phyloP scores from a whole-genome alignment of 345 rosid genomes.

The Boechera divaricarpa region DNA sequence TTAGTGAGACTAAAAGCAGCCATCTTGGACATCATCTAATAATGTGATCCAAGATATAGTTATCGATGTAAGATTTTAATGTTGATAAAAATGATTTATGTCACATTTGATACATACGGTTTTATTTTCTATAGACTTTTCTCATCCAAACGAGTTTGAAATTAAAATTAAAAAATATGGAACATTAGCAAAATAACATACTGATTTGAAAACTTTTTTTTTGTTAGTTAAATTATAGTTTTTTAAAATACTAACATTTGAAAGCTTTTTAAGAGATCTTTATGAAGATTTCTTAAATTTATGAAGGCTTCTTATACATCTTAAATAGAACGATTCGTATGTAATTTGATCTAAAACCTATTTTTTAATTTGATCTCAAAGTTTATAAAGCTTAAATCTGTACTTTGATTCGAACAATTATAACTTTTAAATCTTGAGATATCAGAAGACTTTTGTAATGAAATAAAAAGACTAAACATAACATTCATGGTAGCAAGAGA shows the following conservation, averaged over 20 bases:
- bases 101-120: background rate
- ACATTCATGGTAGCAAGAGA: background rate
- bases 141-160: background rate
- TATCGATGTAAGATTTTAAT: background rate
- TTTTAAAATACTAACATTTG: too few species aligned
- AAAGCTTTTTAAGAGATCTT: background rate
- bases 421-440: background rate
- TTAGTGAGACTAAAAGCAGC: slow-evolving; percentile 1
- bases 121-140: background rate
- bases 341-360: background rate
- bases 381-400: background rate
- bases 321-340: background rate
- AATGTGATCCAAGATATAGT: background rate
- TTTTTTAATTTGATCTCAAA: background rate
- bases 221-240: too few species aligned
- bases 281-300: too few species aligned
- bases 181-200: background rate
- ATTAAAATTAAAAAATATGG: background rate
- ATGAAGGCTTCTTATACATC: slow-evolving; percentile 9
- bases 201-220: background rate
- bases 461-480: slow-evolving; percentile 7
- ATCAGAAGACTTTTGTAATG: background rate
- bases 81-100: background rate
- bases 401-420: background rate
- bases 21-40: background rate